Conservation (phyloP, 139 green algal genomes). For the Chlamydomonas eustigma region DNA sequence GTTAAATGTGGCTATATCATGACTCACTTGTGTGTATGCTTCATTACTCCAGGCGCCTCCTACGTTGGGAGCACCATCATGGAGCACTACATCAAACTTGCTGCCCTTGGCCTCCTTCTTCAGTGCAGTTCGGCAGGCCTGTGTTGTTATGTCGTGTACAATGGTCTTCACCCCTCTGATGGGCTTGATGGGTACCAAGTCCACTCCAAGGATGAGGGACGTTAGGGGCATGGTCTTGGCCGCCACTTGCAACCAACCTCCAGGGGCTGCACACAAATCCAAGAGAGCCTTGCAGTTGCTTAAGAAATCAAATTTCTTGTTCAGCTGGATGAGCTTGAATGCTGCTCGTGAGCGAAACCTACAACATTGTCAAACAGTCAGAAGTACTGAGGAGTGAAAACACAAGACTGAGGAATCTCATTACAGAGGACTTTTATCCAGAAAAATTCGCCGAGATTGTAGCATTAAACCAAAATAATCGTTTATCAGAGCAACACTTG, state of each 20-base stretch:
- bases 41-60: conserved; percentile 88
- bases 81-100: conserved; percentile 90
- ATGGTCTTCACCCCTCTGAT: conserved; percentile 83
- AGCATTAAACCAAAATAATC: background rate
- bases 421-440: too few species aligned
- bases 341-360: conserved; percentile 94
- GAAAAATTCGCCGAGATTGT: too few species aligned
- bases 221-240: conserved; percentile 89
- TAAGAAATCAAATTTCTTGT: conserved; percentile 95
- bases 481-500: background rate
- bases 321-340: conserved; percentile 99
- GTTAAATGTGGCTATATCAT: too few species aligned
- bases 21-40: conserved; percentile 68
- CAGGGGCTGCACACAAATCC: conserved; percentile 96
- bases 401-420: too few species aligned
- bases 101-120: conserved; percentile 36
- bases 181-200: conserved; percentile 89
- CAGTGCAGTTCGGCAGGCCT: conserved; percentile 30
- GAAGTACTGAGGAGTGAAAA: too few species aligned
- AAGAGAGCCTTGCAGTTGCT: conserved; percentile 67
- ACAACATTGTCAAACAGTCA: too few species aligned
- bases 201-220: conserved; percentile 90
- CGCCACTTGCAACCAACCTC: conserved; percentile 73
- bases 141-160: conserved; percentile 93
- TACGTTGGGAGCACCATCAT: conserved; percentile 98